Percentiles rank a stretch among this genome's conserved stretches.
These are phyloP conservation scores for Amanita subjunquillea DNA, from an alignment of 768 basidiomycete species.

Conservation along the genomic window DNA sequence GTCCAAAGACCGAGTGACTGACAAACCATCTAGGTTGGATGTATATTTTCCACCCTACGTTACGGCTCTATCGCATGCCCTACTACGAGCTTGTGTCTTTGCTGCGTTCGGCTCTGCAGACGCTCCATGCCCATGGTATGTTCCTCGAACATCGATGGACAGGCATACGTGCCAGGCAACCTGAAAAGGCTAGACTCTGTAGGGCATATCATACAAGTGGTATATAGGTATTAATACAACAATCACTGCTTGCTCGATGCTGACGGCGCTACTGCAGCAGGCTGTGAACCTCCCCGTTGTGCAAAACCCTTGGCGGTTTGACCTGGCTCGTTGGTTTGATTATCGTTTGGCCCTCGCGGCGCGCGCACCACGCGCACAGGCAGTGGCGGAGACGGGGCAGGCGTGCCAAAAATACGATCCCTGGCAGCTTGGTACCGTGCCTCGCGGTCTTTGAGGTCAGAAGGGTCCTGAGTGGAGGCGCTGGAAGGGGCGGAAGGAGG, in stretches of 20 bases:
- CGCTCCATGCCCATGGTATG: constrained; percentile 13
- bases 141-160: constrained; percentile 13
- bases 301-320: constrained; percentile 14
- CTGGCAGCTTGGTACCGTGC: constrained; percentile 66
- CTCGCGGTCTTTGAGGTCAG: constrained; percentile 49
- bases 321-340: background rate
- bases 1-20: constrained; percentile 16
- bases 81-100: constrained; percentile 27
- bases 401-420: constrained; percentile 56
- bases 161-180: background rate
- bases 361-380: constrained; percentile 15
- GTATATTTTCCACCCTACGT: constrained; percentile 29
- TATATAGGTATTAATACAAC: constrained; percentile 1
- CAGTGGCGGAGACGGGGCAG: background rate
- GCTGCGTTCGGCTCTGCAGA: constrained; percentile 20
- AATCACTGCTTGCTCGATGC: background rate
- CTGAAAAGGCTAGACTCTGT: background rate
- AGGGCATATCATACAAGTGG: background rate
- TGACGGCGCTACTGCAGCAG: background rate
- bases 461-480: constrained; percentile 10
- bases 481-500: constrained; percentile 20
- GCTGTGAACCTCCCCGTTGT: constrained; percentile 10
- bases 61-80: constrained; percentile 33
- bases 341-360: constrained; percentile 16
- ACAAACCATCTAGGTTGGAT: constrained; percentile 31